phyloP scores from a whole-genome alignment of 805 yeast genomes.

The Yarrowia bubula region DNA sequence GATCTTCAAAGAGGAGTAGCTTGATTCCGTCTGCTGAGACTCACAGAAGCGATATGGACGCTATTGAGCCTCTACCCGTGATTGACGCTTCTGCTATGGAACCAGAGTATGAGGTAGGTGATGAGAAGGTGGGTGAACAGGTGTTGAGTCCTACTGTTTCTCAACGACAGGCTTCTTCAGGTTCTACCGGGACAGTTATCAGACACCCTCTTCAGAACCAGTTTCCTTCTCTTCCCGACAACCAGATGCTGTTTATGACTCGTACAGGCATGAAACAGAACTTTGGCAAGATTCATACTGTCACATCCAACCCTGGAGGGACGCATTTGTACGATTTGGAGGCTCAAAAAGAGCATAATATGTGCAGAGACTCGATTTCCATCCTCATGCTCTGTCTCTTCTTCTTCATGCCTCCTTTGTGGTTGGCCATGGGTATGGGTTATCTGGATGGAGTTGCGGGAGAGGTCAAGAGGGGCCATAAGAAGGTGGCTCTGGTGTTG shows the following conservation, averaged over 20 bases:
- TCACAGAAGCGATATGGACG: not conserved
- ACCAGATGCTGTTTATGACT: slow-evolving; percentile 21
- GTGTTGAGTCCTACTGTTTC: not conserved
- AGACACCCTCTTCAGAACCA: slow-evolving; percentile 22
- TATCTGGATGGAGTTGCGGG: slow-evolving; percentile 40
- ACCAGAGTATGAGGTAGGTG: not conserved
- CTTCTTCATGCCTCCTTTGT: slow-evolving; percentile 41
- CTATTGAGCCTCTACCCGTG: not conserved
- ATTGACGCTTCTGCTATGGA: not conserved
- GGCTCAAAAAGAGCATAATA: not conserved
- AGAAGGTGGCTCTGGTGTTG: slow-evolving; percentile 39
- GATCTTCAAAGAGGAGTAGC: not conserved
- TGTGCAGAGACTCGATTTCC: slow-evolving; percentile 20
- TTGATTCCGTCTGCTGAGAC: not conserved
- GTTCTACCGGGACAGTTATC: slow-evolving; percentile 17
- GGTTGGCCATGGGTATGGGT: slow-evolving; percentile 43
- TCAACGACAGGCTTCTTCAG: slow-evolving; percentile 4
- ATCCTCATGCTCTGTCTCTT: slow-evolving; percentile 6
- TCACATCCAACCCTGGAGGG: slow-evolving; percentile 13
- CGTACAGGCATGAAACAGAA: slow-evolving; percentile 10
- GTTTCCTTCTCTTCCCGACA: slow-evolving; percentile 22
- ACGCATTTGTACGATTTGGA: slow-evolving; percentile 17
- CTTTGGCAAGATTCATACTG: slow-evolving; percentile 1
- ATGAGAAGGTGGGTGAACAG: not conserved
- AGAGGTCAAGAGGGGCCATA: slow-evolving; percentile 35